Base-by-base conservation (phyloP, 768 basidiomycete genomes). In the Hygrocybe punicea region DNA sequence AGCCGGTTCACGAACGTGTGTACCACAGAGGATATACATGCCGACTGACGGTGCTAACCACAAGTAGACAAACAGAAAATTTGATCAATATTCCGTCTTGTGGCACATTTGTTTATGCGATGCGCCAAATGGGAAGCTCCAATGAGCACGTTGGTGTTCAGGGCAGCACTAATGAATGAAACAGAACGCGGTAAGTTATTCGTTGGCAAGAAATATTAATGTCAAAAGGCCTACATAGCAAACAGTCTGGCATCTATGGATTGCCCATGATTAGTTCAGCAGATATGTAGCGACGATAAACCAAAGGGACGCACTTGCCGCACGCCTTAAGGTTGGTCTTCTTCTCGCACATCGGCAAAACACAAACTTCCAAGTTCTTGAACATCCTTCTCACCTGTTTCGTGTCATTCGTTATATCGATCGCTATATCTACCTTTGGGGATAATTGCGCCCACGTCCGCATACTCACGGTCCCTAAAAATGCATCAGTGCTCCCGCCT, bases 71-170 rank as follows among this genome's bases (percentile, higher is more conserved):
- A n/a, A n/a, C n/a, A n/a, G n/a, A 29, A 29, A 8, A 29, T 4
- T 29, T 8, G 29, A 55, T 37, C 37, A 57, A 35, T 57, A 57
- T 17, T 57, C 48, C n/a, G 56, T 57, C 10, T 40, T 24, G n/a
- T 57, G 50, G 33, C 56, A 57, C 25, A 29, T 4, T 16, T 48
- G 17, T 25, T 48, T 48, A 48, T 48, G 47, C n/a, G 3, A n/a
- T 5, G 47, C 47, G 6, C 47, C 47, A 7, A 19, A 23, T 48
- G 47, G n/a, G 49, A n/a, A 40, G 37, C 17, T 51, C 68, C 67
- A 69, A 40, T 70, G 68, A 36, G 59, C 54, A 25, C 63, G 65
- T 48, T 70, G 69, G 48, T 70, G 69, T 44, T 67, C 69, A 14
- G 61, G 56, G 17, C 51, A 63, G 60, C 69, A 68, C 68, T 68